Evolutionary conservation across 2,329 filamentous ascomycete genomes (phyloP), one percentile per base, ranked within the genome.

Genomic region (Zymoseptoria brevis): DNA sequence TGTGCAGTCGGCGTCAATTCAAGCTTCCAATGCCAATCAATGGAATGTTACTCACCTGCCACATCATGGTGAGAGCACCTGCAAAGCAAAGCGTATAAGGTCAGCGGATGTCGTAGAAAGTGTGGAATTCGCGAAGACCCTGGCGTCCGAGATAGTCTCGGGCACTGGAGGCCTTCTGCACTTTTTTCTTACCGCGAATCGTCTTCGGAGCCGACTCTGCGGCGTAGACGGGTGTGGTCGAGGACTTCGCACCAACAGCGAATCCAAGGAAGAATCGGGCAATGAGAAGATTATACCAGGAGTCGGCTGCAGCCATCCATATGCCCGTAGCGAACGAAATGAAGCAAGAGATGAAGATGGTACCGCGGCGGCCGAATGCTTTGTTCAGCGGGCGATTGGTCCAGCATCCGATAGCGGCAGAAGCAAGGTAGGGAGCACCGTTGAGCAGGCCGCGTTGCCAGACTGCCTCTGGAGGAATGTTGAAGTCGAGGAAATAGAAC

Each of bases 301-400:
- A 85, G 62, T 87, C 83, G 57, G 85, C 83, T 64, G 90, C 87
- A 0, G 83, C 82, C 70, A 82, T 79, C 81, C 81, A 83, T 66
- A 84, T 80, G 61, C 81, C 83, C 16, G 82, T 76, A 1, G 79
- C 59, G 13, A 80, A 78, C 0, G 86, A 88, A 69, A 92, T 86
- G 62, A 88, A 81, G 59, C 87, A 89, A 6, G 88, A 85, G 58
- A 89, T 75, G 73, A 90, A 92, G 62, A 93, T 91, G 19, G 86
- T 89, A 11, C 88, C 87, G 2, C 87, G 80, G 54, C 87, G 83
- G 11, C 88, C 88, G 62, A 90, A 86, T 61, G 69, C 76, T 57
- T 84, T 82, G 73, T 90, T 90, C 72, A 90, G 80, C 0, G 88
- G 87, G 45, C 86, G 83, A 0, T 86, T 89, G 16, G 87, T 76